A percentile compares a stretch with the other conserved stretches of the same genome.
phyloP scores from a whole-genome alignment of 2,329 filamentous ascomycete species.

The Fusarium continuum region DNA sequence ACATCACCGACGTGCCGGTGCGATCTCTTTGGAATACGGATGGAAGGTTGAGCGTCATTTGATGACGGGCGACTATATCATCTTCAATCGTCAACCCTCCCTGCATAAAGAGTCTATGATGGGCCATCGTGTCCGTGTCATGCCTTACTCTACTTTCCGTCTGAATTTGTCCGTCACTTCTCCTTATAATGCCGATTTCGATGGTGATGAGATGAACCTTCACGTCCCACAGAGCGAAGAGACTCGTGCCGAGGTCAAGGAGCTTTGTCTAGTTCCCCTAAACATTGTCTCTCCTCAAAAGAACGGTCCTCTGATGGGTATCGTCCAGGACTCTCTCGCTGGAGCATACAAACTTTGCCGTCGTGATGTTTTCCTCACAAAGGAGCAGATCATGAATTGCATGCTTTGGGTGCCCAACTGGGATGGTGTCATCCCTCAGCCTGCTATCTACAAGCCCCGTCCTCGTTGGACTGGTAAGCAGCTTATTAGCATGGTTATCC shows the following conservation, averaged over 20 bases:
- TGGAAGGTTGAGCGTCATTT: conserved; percentile 99
- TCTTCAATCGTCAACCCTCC: conserved; percentile 99
- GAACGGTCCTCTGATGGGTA: conserved; percentile 98
- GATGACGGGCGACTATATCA: conserved; percentile 95
- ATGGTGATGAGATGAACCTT: conserved; percentile 99
- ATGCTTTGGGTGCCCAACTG: conserved; percentile 98
- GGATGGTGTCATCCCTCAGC: conserved; percentile 93
- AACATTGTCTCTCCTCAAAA: conserved; percentile 98
- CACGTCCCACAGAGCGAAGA: conserved; percentile 99
- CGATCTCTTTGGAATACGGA: conserved; percentile 90
- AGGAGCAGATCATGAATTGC: conserved; percentile 94
- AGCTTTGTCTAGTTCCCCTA: conserved; percentile 96
- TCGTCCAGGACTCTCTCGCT: conserved; percentile 96
- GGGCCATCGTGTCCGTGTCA: conserved; percentile 96
- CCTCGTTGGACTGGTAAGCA: conserved; percentile 99
- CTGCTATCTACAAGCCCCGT: conserved; percentile 91
- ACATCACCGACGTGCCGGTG: conserved; percentile 87
- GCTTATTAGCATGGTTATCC: conserved; percentile 92
- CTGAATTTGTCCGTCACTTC: conserved; percentile 97
- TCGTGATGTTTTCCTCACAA: conserved; percentile 88
- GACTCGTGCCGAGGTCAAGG: conserved; percentile 90
- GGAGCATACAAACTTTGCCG: conserved; percentile 97
- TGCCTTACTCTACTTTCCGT: conserved; percentile 99
- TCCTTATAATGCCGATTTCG: conserved; percentile 99
- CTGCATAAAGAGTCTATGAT: conserved; percentile 99